Percentiles rank a stretch among this genome's conserved stretches.
These are phyloP conservation scores for Chytriomyces sp. DNA, from an alignment of 192 early-diverging fungal species.

Conservation along the genomic window DNA sequence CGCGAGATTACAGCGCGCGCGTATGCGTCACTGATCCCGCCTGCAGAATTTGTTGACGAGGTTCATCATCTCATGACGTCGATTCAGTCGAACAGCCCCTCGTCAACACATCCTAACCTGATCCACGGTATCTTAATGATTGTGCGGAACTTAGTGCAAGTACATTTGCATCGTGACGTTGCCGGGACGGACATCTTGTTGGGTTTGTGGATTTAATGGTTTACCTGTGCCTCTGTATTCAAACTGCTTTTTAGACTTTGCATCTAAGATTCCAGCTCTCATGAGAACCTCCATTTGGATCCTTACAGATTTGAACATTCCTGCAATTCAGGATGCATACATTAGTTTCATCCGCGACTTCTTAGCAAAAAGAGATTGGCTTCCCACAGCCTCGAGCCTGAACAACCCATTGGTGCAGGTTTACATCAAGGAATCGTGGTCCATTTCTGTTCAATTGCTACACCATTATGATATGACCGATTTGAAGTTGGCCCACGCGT, in stretches of 20 bases:
- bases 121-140: constrained; percentile 78
- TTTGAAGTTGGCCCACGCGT: background rate
- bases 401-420: too few relatives aligned
- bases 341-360: background rate
- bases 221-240: background rate
- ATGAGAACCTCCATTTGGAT: constrained; percentile 11
- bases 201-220: constrained; percentile 22
- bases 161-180: constrained; percentile 56
- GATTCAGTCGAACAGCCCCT: constrained; percentile 44
- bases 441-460: too few relatives aligned
- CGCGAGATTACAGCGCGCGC: constrained; percentile 87
- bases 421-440: too few relatives aligned
- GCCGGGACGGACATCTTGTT: constrained; percentile 42
- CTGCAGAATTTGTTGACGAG: constrained; percentile 58
- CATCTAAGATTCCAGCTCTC: background rate
- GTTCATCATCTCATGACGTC: constrained; percentile 53
- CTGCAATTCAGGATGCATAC: constrained; percentile 22
- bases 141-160: constrained; percentile 68
- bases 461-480: too few relatives aligned
- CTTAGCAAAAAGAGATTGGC: background rate
- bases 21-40: constrained; percentile 71
- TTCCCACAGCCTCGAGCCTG: background rate
- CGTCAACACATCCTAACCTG: constrained; percentile 51
- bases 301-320: background rate
- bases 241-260: constrained; percentile 10